phyloP scores from a whole-genome alignment of 2,329 filamentous ascomycete species.

The Diaporthe citrichinensis region DNA sequence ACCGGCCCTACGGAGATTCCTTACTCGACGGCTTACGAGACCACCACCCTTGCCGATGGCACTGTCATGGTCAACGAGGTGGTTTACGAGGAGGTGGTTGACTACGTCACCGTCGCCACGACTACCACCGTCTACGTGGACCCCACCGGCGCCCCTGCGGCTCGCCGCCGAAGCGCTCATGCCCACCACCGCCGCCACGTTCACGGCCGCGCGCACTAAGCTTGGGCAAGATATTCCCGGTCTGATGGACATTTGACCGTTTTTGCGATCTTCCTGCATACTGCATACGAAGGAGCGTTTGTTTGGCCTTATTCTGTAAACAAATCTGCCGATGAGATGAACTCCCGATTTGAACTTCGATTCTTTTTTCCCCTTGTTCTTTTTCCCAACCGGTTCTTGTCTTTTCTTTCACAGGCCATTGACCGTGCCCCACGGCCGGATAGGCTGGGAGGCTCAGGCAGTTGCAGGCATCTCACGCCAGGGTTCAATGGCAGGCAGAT shows the following conservation, averaged over 20 bases:
- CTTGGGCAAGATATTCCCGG: neutral
- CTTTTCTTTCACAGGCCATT: slow-evolving; percentile 39
- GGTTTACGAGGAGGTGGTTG: slow-evolving; percentile 68
- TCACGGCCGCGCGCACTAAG: slow-evolving; percentile 42
- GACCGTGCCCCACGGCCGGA: slow-evolving; percentile 37
- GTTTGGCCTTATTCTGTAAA: slow-evolving; percentile 40
- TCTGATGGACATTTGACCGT: slow-evolving; percentile 26
- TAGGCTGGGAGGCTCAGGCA: slow-evolving; percentile 40
- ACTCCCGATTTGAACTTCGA: slow-evolving; percentile 34
- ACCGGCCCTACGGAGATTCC: slow-evolving; percentile 8
- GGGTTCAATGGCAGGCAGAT: slow-evolving; percentile 41
- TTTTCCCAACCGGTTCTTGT: slow-evolving; percentile 23
- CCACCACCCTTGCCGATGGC: slow-evolving; percentile 39
- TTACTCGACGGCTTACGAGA: slow-evolving; percentile 35
- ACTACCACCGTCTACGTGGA: slow-evolving; percentile 58
- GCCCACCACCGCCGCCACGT: slow-evolving; percentile 54
- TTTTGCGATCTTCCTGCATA: slow-evolving; percentile 36
- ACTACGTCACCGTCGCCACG: slow-evolving; percentile 64
- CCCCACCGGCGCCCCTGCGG: slow-evolving; percentile 44
- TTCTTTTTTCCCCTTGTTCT: slow-evolving; percentile 28
- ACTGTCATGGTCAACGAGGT: slow-evolving; percentile 65
- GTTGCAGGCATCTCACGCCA: slow-evolving; percentile 29
- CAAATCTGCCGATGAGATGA: slow-evolving; percentile 41
- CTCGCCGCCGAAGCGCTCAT: slow-evolving; percentile 52
- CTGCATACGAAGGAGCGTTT: slow-evolving; percentile 40